Evolutionary conservation across 345 rosid species (phyloP).

Genomic region (Kandelia obovata): DNA sequence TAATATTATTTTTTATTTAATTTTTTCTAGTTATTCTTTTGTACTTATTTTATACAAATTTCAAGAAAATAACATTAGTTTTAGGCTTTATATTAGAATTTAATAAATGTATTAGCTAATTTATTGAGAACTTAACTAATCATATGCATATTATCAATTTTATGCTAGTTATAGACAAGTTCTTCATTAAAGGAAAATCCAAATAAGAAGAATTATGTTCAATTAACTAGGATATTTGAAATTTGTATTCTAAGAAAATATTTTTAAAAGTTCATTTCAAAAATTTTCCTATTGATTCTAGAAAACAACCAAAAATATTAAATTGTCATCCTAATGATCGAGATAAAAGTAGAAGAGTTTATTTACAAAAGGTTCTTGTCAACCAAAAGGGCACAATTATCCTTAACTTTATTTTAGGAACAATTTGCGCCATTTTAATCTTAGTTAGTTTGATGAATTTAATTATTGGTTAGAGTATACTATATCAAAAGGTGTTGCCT

Average conservation of each 20-base stretch:
- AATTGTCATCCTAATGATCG: slow-evolving; percentile 10
- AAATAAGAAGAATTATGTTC: too few species aligned
- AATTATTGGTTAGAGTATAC: slow-evolving; percentile 4
- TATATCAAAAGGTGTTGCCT: background rate
- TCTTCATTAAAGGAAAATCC: too few species aligned
- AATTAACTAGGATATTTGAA: too few species aligned
- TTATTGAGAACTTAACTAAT: too few species aligned
- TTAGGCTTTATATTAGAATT: too few species aligned
- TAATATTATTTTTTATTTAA: too few species aligned
- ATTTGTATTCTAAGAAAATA: background rate
- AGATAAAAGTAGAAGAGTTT: background rate
- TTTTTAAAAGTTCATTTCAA: background rate
- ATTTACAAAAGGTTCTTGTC: slow-evolving; percentile 4
- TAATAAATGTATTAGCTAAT: too few species aligned
- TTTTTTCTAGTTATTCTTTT: too few species aligned
- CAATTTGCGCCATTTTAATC: background rate
- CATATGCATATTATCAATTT: too few species aligned
- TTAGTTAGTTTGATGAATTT: background rate
- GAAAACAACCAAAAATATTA: background rate
- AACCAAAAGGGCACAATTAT: background rate
- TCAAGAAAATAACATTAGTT: too few species aligned
- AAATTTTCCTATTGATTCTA: background rate
- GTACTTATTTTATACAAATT: too few species aligned
- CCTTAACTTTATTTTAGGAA: background rate
- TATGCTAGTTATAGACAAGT: too few species aligned